Evolutionary conservation across 2,329 filamentous ascomycete species (phyloP), one percentile per base, ranked within the genome.

Genomic region (Aspergillus luchuensis): DNA sequence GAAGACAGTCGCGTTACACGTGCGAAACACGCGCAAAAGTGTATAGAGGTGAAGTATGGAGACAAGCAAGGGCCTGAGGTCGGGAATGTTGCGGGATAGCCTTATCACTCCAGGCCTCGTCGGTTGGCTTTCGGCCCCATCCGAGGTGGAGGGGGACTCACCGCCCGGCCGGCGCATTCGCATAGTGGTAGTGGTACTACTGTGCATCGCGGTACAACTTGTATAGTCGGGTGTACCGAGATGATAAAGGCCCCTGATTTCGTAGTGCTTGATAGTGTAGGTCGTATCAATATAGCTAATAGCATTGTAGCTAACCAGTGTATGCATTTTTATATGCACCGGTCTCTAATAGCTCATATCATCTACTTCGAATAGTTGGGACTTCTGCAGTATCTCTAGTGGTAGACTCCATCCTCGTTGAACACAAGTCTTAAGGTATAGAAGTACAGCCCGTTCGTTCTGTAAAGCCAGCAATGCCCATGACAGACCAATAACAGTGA

Each of bases 311-410:
- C 88, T 30, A 85, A 97, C 58, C 82, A 98, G 67, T 90, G 91
- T 36, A 82, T 94, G 62, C 85, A 93, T 53, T 83, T 85, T 67
- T 98, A 98, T 78, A 99, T 99, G 11, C 25, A 28, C 25, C 25
- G 19, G 19, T 21, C 28, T 30, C 28, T 3, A 11, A 11, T 30
- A 30, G 28, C 8, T 30, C 10, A 30, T 11, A 30, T 11, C 10
- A 95, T 91, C 98, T 21, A 98, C 95, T 60, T 95, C 95, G 92
- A 91, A 38, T 98, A 94, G 94, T 95, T 99, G 90, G 85, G 91
- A 72, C 92, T 96, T 74, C 81, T 99, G 70, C 92, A 97, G 79
- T 99, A 95, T 79, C 95, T 95, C 1, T 28, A 97, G 97, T 66
- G 98, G 95, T 78, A 84, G 92, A 97, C 79, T 89, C 90, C 61